Evolutionary conservation across 164 flowering plant genomes (phyloP), one percentile per base, ranked within the genome.

Genomic region (Chimonanthus salicifolius): DNA sequence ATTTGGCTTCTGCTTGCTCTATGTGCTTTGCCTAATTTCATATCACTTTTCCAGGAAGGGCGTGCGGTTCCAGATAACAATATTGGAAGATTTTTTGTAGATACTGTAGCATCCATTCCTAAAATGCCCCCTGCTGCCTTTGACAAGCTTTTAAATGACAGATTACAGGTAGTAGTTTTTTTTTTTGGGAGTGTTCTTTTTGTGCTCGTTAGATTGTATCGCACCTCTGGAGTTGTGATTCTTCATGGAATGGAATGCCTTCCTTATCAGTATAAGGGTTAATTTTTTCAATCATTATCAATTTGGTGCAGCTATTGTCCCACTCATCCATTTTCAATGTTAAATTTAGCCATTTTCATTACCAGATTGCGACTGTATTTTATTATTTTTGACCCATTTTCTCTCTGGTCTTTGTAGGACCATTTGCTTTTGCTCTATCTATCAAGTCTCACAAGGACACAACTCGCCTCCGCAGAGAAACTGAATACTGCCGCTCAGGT

Each of bases 401-500:
- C 50, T 46, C n/a, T 62, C 7, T 65, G 58, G 66, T 65, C 20
- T 62, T 60, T 72, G 44, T 80, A 93, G 97, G 97, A 91, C 70
- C 90, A 90, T 73, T 79, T 90, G 72, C 82, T 95, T 8, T 75
- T 90, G 78, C 84, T 93, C 0, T 91, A 90, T 75, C 80, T 93
- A 82, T 87, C 97, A 10, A 95, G 97, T 85, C 85, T 95, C 71
- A 89, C 93, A 67, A 87, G 94, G 84, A 93, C 97, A 62, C 99
- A 91, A 70, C 92, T 95, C 49, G 80, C 88, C 77, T 65, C 89
- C 67, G 98, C 98, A 21, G 96, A 95, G 75, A 95, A 93, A 81
- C 80, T 95, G 88, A 93, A 91, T 79, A 91, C 98, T 21, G 97
- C 97, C 75, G 94, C 97, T 68, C 98, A 92, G 80, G 77, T 92